Percentiles rank a stretch among this genome's conserved stretches.
phyloP scores from a whole-genome alignment of 169 alveolate species.

The Plasmodium chabaudi region DNA sequence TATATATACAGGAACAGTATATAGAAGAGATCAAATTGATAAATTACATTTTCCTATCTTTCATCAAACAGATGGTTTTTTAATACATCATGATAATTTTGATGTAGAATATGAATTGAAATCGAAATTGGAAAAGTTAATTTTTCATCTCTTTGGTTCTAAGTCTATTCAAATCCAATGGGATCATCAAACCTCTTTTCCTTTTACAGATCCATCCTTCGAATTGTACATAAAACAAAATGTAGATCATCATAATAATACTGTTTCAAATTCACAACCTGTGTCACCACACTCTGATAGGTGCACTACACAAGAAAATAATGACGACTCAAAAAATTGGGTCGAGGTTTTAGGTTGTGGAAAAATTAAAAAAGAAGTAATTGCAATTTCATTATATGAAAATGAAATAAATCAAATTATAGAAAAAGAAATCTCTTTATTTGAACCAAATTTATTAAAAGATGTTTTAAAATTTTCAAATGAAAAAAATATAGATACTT shows the following conservation, averaged over 20 bases:
- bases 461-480: neutral
- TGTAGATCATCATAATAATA: neutral
- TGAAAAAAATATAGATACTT: neutral
- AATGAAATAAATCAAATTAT: constrained; percentile 62
- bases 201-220: constrained; percentile 93
- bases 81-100: constrained; percentile 71
- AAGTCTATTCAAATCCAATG: constrained; percentile 88
- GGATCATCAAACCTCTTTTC: constrained; percentile 91
- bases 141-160: constrained; percentile 85
- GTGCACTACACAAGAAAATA: neutral
- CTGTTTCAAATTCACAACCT: too few relatives aligned
- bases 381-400: constrained; percentile 78
- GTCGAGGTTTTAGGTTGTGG: constrained; percentile 95
- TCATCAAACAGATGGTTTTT: constrained; percentile 93
- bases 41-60: constrained; percentile 95
- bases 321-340: constrained; percentile 39
- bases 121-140: constrained; percentile 86
- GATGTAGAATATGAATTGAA: constrained; percentile 77
- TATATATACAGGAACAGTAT: constrained; percentile 92
- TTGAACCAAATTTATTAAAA: constrained; percentile 12
- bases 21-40: constrained; percentile 93
- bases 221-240: constrained; percentile 90
- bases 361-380: constrained; percentile 88
- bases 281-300: neutral
- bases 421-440: constrained; percentile 50